Conservation (phyloP, 208 protist genomes). For the Acanthamoeba polyphaga region DNA sequence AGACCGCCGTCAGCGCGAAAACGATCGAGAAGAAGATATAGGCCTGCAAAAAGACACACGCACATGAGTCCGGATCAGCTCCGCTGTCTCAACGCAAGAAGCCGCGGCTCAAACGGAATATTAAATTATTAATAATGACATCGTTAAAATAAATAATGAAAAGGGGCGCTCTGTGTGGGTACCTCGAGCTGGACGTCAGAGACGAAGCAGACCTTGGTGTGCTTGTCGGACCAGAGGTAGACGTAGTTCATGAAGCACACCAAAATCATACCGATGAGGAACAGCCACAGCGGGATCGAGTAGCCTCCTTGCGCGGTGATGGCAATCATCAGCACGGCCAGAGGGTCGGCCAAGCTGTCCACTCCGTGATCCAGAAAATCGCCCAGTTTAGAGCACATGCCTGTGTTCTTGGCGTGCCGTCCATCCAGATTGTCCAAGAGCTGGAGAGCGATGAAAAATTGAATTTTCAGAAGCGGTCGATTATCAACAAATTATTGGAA, state of each 20-base stretch:
- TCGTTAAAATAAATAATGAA: background rate
- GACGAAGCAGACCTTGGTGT: slow-evolving; percentile 32
- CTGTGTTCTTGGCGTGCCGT: background rate
- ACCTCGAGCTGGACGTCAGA: slow-evolving; percentile 27
- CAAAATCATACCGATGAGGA: slow-evolving; percentile 13
- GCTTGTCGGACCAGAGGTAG: slow-evolving; percentile 34
- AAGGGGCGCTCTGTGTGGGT: background rate
- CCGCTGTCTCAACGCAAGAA: background rate
- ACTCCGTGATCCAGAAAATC: slow-evolving; percentile 11
- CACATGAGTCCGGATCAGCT: no score
- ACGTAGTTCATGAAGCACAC: slow-evolving; percentile 51
- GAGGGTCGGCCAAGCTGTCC: slow-evolving; percentile 22
- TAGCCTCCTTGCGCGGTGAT: slow-evolving; percentile 16
- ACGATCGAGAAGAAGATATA: slow-evolving; percentile 31
- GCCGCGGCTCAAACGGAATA: background rate
- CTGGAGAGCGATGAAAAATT: background rate
- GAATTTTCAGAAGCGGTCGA: background rate
- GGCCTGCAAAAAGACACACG: background rate
- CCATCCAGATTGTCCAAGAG: slow-evolving; percentile 19
- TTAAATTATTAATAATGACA: background rate
- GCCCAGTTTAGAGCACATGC: slow-evolving; percentile 15
- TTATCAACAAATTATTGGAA: no score
- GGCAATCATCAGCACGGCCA: slow-evolving; percentile 37
- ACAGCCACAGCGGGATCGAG: slow-evolving; percentile 12
- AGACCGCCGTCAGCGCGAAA: background rate